phyloP scores from a whole-genome alignment of 768 basidiomycete genomes.

The Floccularia luteovirens region DNA sequence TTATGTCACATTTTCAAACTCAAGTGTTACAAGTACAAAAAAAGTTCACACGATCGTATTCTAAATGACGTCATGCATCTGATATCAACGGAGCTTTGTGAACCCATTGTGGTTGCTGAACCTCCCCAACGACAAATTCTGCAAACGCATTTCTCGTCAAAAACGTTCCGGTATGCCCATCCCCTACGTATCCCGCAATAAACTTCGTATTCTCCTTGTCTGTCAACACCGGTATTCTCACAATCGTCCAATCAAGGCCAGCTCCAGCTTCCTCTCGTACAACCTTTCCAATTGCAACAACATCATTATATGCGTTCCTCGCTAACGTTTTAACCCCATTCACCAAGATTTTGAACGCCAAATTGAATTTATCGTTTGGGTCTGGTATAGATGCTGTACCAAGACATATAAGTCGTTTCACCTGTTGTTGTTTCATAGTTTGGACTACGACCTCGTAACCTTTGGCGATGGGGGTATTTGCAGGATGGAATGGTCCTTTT shows the following conservation, averaged over 20 bases:
- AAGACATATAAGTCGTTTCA: conserved; percentile 57
- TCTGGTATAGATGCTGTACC: conserved; percentile 64
- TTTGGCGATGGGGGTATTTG: conserved; percentile 51
- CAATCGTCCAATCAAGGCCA: conserved; percentile 62
- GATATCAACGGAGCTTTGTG: conserved; percentile 39
- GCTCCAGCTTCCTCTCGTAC: conserved; percentile 40
- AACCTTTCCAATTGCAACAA: conserved; percentile 54
- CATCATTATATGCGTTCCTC: conserved; percentile 55
- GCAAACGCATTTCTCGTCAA: conserved; percentile 55
- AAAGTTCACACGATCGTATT: no score
- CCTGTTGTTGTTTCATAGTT: conserved; percentile 40
- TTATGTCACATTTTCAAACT: no score
- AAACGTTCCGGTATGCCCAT: conserved; percentile 41
- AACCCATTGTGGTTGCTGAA: conserved; percentile 54
- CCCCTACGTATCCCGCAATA: conserved; percentile 62
- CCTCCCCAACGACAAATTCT: conserved; percentile 49
- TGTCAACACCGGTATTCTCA: conserved; percentile 57
- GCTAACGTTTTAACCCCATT: conserved; percentile 34
- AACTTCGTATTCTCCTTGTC: conserved; percentile 35
- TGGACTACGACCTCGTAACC: conserved; percentile 51
- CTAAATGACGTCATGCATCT: no score
- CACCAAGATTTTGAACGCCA: conserved; percentile 36
- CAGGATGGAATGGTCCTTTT: conserved; percentile 31
- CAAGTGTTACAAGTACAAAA: no score
- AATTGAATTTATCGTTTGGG: conserved; percentile 47